Percentiles rank a stretch among this genome's conserved stretches.
These are phyloP conservation scores for Skeletonema tropicum DNA, from an alignment of 108 stramenopile species.

Conservation along the genomic window DNA sequence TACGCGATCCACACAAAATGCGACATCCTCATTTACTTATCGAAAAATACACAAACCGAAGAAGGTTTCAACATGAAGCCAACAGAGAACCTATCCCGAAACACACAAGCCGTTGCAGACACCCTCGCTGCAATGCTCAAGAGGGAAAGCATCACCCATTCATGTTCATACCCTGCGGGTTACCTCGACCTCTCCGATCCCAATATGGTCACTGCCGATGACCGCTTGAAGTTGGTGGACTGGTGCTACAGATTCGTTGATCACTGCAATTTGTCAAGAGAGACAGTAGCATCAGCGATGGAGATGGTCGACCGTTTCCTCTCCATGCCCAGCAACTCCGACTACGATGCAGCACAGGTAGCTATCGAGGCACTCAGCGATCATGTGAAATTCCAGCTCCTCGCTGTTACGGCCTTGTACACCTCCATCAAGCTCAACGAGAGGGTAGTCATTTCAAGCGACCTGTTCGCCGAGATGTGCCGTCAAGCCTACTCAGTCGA, in stretches of 20 bases:
- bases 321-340: not conserved
- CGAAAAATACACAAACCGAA: too few relatives aligned
- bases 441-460: constrained; percentile 46
- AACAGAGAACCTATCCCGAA: too few relatives aligned
- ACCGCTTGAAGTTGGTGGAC: constrained; percentile 31
- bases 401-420: constrained; percentile 57
- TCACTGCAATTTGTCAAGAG: constrained; percentile 48
- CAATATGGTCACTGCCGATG: too few relatives aligned
- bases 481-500: constrained; percentile 44
- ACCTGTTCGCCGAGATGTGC: constrained; percentile 56
- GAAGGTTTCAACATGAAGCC: too few relatives aligned
- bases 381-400: constrained; percentile 55
- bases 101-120: too few relatives aligned
- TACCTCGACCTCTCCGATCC: too few relatives aligned
- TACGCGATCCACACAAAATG: too few relatives aligned
- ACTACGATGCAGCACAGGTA: too few relatives aligned
- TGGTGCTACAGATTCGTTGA: constrained; percentile 63
- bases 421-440: constrained; percentile 62
- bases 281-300: constrained; percentile 67
- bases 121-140: too few relatives aligned
- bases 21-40: too few relatives aligned
- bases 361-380: constrained; percentile 13
- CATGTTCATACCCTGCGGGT: too few relatives aligned
- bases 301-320: constrained; percentile 30
- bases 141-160: too few relatives aligned